Conservation (phyloP, 768 basidiomycete genomes). For the Suillus fuscotomentosus region DNA sequence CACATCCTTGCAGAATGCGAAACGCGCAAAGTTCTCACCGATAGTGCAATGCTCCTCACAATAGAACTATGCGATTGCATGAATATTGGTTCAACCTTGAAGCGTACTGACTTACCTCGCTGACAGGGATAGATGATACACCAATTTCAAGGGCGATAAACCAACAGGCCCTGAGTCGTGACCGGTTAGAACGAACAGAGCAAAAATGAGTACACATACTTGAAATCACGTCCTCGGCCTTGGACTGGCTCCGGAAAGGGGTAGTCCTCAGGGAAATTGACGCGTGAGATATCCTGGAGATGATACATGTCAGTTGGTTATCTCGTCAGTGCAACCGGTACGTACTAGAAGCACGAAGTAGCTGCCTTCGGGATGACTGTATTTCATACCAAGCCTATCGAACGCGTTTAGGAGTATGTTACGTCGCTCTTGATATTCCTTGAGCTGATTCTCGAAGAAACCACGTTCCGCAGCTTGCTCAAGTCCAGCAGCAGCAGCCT, state of each 20-base stretch:
- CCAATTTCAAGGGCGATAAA: constrained; percentile 89
- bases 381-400: constrained; percentile 79
- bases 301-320: no score
- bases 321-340: not conserved
- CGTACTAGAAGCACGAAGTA: constrained; percentile 88
- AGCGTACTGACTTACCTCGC: constrained; percentile 62
- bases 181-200: constrained; percentile 12
- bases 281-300: constrained; percentile 66
- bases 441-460: constrained; percentile 76
- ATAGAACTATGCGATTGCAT: constrained; percentile 67
- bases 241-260: constrained; percentile 73
- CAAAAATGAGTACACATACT: constrained; percentile 37
- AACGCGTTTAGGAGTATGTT: constrained; percentile 74
- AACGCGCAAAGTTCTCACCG: constrained; percentile 84
- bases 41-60: constrained; percentile 82
- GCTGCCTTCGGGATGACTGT: constrained; percentile 84
- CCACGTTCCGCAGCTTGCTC: constrained; percentile 69
- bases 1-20: constrained; percentile 95
- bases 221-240: constrained; percentile 87
- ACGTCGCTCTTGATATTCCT: constrained; percentile 81
- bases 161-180: constrained; percentile 75
- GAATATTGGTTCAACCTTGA: not conserved
- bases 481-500: constrained; percentile 87
- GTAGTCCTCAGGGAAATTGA: constrained; percentile 83
- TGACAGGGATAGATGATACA: constrained; percentile 92